A percentile compares a stretch with the other conserved stretches of the same genome.
Conservation (phyloP, 2,329 filamentous ascomycete genomes). For the Xylaria sp. region DNA sequence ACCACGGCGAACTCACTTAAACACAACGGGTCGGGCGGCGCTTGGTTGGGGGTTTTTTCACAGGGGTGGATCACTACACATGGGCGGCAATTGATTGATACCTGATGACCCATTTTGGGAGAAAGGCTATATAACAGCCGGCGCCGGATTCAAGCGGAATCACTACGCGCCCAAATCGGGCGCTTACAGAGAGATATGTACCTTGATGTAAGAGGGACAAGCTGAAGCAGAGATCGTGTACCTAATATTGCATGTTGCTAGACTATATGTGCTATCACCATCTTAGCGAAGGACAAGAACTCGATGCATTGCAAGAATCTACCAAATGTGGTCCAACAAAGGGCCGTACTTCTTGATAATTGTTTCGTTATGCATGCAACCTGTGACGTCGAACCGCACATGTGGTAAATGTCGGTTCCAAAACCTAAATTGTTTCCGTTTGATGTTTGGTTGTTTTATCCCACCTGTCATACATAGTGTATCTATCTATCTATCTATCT, state of each 20-base stretch:
- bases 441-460: constrained; percentile 27
- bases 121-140: constrained; percentile 18
- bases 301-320: constrained; percentile 15
- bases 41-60: constrained; percentile 27
- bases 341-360: background rate
- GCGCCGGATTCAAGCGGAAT: constrained; percentile 20
- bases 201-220: constrained; percentile 20
- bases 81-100: constrained; percentile 39
- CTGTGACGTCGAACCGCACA: background rate
- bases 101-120: constrained; percentile 37
- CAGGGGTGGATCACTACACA: constrained; percentile 32
- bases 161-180: constrained; percentile 33
- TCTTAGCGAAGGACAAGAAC: constrained; percentile 22
- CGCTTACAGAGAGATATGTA: constrained; percentile 33
- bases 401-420: constrained; percentile 1
- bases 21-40: constrained; percentile 30
- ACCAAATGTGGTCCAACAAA: background rate
- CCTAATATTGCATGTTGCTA: constrained; percentile 18
- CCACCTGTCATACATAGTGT: constrained; percentile 3
- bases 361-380: constrained; percentile 6
- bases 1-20: constrained; percentile 21
- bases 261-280: constrained; percentile 23
- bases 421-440: constrained; percentile 38
- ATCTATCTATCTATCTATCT: background rate
- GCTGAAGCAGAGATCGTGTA: constrained; percentile 31